These are phyloP conservation scores for Talaromyces borbonicus DNA, from an alignment of 495 filamentous ascomycete genomes.

Conservation along the genomic window DNA sequence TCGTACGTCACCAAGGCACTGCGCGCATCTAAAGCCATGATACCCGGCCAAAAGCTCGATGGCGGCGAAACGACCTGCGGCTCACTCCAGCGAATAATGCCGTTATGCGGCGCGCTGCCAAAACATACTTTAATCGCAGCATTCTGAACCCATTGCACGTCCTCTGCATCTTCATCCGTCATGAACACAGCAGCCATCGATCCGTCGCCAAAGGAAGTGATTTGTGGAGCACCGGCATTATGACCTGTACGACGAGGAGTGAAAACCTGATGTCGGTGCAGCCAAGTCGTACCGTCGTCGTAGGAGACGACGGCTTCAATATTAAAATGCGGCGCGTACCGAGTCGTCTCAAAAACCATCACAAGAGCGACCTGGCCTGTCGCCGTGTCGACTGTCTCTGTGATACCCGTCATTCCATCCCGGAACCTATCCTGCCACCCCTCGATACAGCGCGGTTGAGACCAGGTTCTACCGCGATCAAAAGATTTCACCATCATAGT, in stretches of 20 bases:
- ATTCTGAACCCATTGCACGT: constrained; percentile 30
- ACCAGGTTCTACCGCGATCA: constrained; percentile 47
- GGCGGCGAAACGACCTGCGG: constrained; percentile 20
- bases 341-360: constrained; percentile 49
- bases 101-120: constrained; percentile 24
- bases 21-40: constrained; percentile 27
- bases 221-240: constrained; percentile 50
- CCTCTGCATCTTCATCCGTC: constrained; percentile 45
- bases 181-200: constrained; percentile 49
- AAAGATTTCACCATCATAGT: constrained; percentile 45
- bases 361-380: constrained; percentile 38
- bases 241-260: constrained; percentile 25
- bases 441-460: constrained; percentile 32
- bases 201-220: constrained; percentile 45
- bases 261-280: constrained; percentile 41
- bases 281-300: constrained; percentile 48
- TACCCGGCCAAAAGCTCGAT: constrained; percentile 35
- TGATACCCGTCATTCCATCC: constrained; percentile 56
- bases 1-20: constrained; percentile 33
- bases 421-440: constrained; percentile 33
- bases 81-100: constrained; percentile 25
- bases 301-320: constrained; percentile 47
- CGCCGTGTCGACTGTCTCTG: constrained; percentile 24
- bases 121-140: constrained; percentile 33
- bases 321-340: constrained; percentile 36